phyloP scores from a whole-genome alignment of 1,284 basidiomycete genomes.

The Phellopilus nigrolimitatus region DNA sequence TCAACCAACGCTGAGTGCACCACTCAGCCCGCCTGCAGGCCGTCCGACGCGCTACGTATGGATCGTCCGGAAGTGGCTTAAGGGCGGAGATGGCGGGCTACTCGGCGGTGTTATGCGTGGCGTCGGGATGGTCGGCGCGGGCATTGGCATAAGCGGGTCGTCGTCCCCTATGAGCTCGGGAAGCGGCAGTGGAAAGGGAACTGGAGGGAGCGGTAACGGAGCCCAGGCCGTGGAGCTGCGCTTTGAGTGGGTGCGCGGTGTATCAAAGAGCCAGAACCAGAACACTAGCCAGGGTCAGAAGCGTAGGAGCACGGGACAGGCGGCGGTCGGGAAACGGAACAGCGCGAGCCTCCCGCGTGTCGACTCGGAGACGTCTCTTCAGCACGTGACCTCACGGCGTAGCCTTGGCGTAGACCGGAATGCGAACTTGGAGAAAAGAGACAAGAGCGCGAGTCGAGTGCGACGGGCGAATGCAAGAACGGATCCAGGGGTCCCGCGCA shows the following conservation, averaged over 20 bases:
- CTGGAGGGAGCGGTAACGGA: constrained; percentile 21
- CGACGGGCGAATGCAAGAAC: neutral
- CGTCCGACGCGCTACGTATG: constrained; percentile 72
- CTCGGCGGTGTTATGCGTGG: constrained; percentile 40
- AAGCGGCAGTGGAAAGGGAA: constrained; percentile 22
- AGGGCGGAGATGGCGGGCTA: constrained; percentile 41
- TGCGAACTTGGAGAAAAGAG: neutral
- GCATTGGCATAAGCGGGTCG: constrained; percentile 12
- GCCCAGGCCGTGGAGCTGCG: constrained; percentile 51
- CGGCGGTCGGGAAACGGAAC: constrained; percentile 1
- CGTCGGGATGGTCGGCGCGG: constrained; percentile 23
- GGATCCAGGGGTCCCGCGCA: neutral
- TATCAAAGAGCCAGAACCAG: constrained; percentile 31
- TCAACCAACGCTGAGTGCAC: constrained; percentile 47
- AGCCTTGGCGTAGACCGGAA: neutral
- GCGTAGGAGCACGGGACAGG: constrained; percentile 18
- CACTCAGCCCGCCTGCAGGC: constrained; percentile 35
- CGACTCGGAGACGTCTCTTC: neutral
- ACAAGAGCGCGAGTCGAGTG: constrained; percentile 1
- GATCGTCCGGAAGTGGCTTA: constrained; percentile 78
- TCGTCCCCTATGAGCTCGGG: constrained; percentile 24
- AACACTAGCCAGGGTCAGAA: too few species aligned
- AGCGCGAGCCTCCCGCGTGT: constrained; percentile 4
- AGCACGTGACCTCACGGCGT: neutral
- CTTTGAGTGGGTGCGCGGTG: constrained; percentile 69